phyloP scores from a whole-genome alignment of 2,329 filamentous ascomycete species.

The Stromatinia cepivora region DNA sequence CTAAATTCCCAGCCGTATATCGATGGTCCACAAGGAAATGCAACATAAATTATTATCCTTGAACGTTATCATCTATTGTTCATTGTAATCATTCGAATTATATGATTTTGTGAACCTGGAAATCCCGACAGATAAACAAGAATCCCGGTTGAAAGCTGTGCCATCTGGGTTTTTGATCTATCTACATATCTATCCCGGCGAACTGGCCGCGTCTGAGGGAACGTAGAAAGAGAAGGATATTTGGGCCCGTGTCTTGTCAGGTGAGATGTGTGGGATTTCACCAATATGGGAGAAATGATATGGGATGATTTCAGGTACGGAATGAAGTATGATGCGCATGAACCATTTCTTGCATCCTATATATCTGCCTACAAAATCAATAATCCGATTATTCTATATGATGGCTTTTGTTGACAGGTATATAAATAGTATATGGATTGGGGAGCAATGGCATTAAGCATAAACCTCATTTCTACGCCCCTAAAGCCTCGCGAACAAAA shows the following conservation, averaged over 20 bases:
- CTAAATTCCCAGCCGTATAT: not conserved
- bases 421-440: conserved; percentile 10
- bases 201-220: conserved; percentile 15
- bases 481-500: conserved; percentile 11
- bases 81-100: not conserved
- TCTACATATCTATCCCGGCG: conserved; percentile 10
- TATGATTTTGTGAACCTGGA: not conserved
- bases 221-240: conserved; percentile 2
- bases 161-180: not conserved
- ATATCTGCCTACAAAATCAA: conserved; percentile 7
- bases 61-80: conserved; percentile 8
- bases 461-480: not conserved
- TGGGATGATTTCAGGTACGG: not conserved
- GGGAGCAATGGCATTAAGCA: not conserved
- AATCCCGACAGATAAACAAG: conserved; percentile 8
- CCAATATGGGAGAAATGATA: conserved; percentile 1
- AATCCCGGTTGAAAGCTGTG: conserved; percentile 9
- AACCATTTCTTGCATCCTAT: conserved; percentile 3
- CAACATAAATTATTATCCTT: not conserved
- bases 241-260: conserved; percentile 6
- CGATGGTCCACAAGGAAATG: conserved; percentile 9
- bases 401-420: conserved; percentile 9
- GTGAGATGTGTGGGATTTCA: not conserved
- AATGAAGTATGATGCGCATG: not conserved
- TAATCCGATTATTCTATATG: not conserved